A percentile compares a stretch with the other conserved stretches of the same genome.
phyloP scores from a whole-genome alignment of 208 protist genomes.

The Phytomonas serpens region DNA sequence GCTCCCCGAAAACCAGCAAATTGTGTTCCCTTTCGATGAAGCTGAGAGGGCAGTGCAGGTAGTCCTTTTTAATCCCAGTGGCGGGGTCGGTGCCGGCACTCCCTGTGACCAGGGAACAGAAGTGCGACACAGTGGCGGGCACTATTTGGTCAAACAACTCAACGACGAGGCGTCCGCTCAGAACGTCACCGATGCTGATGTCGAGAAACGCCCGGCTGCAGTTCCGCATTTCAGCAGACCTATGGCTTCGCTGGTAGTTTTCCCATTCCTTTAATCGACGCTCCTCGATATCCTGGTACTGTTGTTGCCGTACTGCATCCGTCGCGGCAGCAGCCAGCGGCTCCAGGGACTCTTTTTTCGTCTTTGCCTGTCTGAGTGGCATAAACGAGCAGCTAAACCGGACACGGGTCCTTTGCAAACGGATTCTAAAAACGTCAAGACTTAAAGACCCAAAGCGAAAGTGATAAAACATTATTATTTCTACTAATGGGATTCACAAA shows the following conservation, averaged over 20 bases:
- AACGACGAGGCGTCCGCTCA: conserved; percentile 74
- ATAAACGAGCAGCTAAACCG: neutral
- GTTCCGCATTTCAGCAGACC: conserved; percentile 65
- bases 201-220: conserved; percentile 72
- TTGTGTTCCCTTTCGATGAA: conserved; percentile 45
- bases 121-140: conserved; percentile 86
- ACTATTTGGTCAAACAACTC: conserved; percentile 82
- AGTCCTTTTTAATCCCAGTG: conserved; percentile 61
- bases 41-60: conserved; percentile 55
- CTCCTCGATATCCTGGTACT: conserved; percentile 68
- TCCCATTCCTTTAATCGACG: conserved; percentile 83
- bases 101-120: conserved; percentile 79
- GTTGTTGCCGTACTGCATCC: conserved; percentile 17
- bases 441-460: neutral
- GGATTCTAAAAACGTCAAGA: neutral
- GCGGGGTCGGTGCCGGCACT: conserved; percentile 38
- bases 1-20: conserved; percentile 46
- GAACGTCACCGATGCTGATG: conserved; percentile 62
- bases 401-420: neutral
- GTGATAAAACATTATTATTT: neutral
- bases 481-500: neutral
- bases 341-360: conserved; percentile 13
- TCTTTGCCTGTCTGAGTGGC: neutral
- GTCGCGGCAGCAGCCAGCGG: conserved; percentile 8
- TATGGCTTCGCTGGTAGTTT: conserved; percentile 78